phyloP scores from a whole-genome alignment of 2,329 filamentous ascomycete species.

The Penicillium sp. region DNA sequence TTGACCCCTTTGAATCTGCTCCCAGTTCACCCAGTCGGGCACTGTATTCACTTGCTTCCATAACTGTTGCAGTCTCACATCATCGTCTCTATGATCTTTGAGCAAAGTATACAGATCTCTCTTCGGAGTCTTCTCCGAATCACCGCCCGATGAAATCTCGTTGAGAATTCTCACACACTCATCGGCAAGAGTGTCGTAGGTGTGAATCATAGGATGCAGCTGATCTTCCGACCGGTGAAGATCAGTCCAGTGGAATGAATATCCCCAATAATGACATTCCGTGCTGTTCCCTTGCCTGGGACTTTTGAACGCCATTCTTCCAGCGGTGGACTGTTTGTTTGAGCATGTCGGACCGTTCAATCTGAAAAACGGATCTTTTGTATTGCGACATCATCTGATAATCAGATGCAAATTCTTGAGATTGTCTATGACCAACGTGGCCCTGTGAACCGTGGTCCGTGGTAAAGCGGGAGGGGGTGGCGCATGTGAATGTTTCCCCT shows the following conservation, averaged over 20 bases:
- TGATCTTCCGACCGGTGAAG: slow-evolving; percentile 58
- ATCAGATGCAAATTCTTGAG: too few relatives aligned
- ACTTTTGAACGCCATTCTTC: slow-evolving; percentile 14
- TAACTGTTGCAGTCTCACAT: slow-evolving; percentile 53
- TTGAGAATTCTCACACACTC: slow-evolving; percentile 61
- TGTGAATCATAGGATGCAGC: slow-evolving; percentile 55
- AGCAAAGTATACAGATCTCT: slow-evolving; percentile 62
- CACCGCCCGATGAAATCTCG: slow-evolving; percentile 44
- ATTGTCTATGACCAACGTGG: slow-evolving; percentile 5
- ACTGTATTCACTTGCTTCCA: slow-evolving; percentile 63
- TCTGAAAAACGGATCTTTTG: too few relatives aligned
- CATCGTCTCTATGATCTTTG: slow-evolving; percentile 50
- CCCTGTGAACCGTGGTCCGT: slow-evolving; percentile 15
- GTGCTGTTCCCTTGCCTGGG: slow-evolving; percentile 13
- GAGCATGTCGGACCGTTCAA: too few relatives aligned
- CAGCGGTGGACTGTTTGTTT: background rate
- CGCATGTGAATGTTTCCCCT: slow-evolving; percentile 14
- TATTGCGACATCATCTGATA: too few relatives aligned
- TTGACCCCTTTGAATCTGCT: slow-evolving; percentile 66
- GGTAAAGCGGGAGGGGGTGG: slow-evolving; percentile 6
- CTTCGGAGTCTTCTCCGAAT: slow-evolving; percentile 28
- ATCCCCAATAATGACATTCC: slow-evolving; percentile 50
- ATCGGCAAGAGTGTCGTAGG: slow-evolving; percentile 64
- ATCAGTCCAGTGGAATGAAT: slow-evolving; percentile 63
- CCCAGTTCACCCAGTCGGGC: slow-evolving; percentile 73